Evolutionary conservation across 805 yeast species (phyloP), one percentile per base, ranked within the genome.

Genomic region (Suhomyces canberraensis): DNA sequence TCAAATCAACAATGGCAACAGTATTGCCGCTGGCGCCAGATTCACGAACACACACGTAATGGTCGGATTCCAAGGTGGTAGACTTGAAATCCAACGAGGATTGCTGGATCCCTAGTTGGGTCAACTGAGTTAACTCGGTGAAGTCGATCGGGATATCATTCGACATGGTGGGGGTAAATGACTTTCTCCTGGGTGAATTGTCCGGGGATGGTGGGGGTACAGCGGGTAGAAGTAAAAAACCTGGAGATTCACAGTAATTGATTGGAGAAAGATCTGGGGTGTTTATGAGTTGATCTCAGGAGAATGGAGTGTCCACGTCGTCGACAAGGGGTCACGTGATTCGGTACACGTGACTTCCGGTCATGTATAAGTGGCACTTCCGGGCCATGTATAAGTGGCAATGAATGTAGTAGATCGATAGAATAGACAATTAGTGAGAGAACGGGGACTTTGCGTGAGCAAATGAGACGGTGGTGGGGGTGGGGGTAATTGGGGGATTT

Each of bases 51-150:
- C 96, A 87, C 33, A 93, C 85, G 66, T 82, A 93, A 58, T 76
- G 81, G 64, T 91, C 98, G 41, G 95, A 84, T 64, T 91, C 96
- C 49, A 93, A 75, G 15, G 98, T 93, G 40, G 97, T 88, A 27
- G 96, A 82, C 69, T 88, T 82, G 70, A 91, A 91, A 54, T 89
- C 95, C 51, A 93, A 78, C 42, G 91, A 81, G 51, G 78, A 74
- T 43, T 84, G 90, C 59, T 81, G 84, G 58, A 93, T 85, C 43
- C 96, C 96, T 64, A 89, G 69, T 44, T 81, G 69, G 43, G 95
- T 78, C 66, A 93, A 80, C 72, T 85, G 95, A 54, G 89, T 79
- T 69, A 89, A 82, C 73, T 91, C 98, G 54, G 95, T 90, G 69
- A 91, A 89, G 69, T 91, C 95, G 68, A 91, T 91, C 49, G 98